These are phyloP conservation scores for Monilinia fructicola DNA, from an alignment of 2,329 filamentous ascomycete genomes.

Conservation along the genomic window DNA sequence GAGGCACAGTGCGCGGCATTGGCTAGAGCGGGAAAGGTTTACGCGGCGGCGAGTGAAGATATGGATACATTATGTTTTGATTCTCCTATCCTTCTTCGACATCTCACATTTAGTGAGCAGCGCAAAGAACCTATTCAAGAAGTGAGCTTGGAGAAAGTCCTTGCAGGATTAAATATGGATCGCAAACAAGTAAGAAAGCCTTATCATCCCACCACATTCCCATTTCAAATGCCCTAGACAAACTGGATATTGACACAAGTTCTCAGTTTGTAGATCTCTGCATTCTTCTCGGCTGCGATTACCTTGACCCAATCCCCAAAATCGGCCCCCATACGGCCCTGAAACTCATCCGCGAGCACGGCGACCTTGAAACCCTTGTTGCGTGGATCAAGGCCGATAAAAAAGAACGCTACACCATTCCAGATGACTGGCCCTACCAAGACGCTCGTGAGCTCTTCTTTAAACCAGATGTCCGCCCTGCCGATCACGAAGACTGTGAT, in stretches of 20 bases:
- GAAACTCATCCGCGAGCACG: conserved; percentile 91
- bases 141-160: conserved; percentile 81
- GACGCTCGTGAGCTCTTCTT: conserved; percentile 92
- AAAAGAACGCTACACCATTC: conserved; percentile 78
- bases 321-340: conserved; percentile 88
- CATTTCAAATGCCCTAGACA: too few species aligned
- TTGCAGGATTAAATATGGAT: conserved; percentile 87
- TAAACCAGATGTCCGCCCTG: conserved; percentile 80
- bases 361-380: conserved; percentile 81
- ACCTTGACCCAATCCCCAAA: conserved; percentile 94
- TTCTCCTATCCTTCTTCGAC: conserved; percentile 82
- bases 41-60: conserved; percentile 93
- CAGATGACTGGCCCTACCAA: conserved; percentile 94
- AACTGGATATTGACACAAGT: conserved; percentile 19
- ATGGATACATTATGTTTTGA: conserved; percentile 99
- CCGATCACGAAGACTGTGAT: conserved; percentile 84
- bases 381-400: conserved; percentile 73
- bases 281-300: conserved; percentile 96
- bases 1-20: conserved; percentile 94
- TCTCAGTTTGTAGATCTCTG: conserved; percentile 91
- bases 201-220: background rate
- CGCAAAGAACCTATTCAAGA: conserved; percentile 97
- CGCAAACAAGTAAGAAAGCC: conserved; percentile 64
- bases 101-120: conserved; percentile 96
- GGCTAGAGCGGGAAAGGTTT: conserved; percentile 89